Evolutionary conservation across 768 basidiomycete species (phyloP).

Genomic region (Crassisporium funariophilum): DNA sequence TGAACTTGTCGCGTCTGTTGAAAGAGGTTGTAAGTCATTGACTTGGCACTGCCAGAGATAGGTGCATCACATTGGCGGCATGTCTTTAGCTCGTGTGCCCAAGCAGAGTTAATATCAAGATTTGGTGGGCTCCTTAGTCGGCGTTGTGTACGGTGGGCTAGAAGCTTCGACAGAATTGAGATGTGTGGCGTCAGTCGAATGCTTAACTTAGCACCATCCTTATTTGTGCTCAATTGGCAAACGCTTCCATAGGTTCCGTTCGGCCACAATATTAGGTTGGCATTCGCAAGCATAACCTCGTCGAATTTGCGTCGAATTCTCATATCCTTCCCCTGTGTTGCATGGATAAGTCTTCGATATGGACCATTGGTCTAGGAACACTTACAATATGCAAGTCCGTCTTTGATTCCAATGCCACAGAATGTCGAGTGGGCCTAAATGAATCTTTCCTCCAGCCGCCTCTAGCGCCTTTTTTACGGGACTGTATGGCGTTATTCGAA

Average conservation of each 20-base stretch:
- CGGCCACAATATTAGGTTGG: too few species aligned
- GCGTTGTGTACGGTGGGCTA: neutral
- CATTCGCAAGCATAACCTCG: too few species aligned
- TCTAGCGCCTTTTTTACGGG: conserved; percentile 55
- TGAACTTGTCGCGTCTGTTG: conserved; percentile 81
- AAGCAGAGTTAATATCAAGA: neutral
- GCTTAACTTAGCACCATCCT: neutral
- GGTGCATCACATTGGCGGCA: conserved; percentile 41
- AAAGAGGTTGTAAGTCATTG: conserved; percentile 9
- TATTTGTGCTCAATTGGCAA: neutral
- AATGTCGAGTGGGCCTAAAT: conserved; percentile 28
- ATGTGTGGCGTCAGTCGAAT: neutral
- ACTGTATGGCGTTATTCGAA: conserved; percentile 44
- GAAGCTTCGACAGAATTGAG: neutral
- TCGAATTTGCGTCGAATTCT: neutral
- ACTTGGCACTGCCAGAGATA: conserved; percentile 2
- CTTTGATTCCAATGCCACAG: conserved; percentile 28
- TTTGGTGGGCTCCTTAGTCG: neutral
- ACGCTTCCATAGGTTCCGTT: neutral
- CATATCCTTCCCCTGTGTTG: neutral
- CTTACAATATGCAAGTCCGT: conserved; percentile 82
- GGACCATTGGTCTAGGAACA: conserved; percentile 59
- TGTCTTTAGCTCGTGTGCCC: conserved; percentile 10
- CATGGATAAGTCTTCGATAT: conserved; percentile 35
- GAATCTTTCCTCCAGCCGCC: conserved; percentile 44